Evolutionary conservation across 306 rosid genomes (phyloP).

Genomic region (Lupinus albus): DNA sequence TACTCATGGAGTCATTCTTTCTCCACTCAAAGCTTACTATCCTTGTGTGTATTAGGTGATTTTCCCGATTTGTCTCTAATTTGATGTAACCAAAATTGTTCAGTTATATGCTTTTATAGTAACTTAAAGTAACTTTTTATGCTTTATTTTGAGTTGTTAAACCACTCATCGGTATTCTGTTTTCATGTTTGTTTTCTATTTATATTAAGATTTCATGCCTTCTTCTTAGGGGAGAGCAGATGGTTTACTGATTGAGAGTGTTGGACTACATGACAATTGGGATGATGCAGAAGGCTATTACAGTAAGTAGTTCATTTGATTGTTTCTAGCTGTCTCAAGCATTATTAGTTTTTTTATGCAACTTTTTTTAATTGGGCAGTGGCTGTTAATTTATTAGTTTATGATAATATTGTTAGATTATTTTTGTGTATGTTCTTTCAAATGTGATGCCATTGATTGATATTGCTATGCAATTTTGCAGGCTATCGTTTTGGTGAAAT

Average conservation of each 20-base stretch:
- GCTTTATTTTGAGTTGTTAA: neutral
- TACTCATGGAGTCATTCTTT: neutral
- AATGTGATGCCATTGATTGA: conserved; percentile 12
- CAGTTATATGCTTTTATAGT: conserved; percentile 3
- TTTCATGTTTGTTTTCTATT: neutral
- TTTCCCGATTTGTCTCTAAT: conserved; percentile 12
- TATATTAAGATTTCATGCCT: conserved; percentile 19
- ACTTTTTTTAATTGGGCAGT: conserved; percentile 10
- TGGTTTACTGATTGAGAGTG: conserved; percentile 73
- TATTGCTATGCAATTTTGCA: conserved; percentile 39
- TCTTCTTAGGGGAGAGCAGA: conserved; percentile 76
- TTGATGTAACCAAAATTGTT: neutral
- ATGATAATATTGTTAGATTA: neutral
- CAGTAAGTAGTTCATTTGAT: conserved; percentile 58
- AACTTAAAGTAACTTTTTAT: too few relatives aligned
- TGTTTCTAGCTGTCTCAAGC: conserved; percentile 16
- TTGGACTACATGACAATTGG: conserved; percentile 93
- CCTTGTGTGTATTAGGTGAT: conserved; percentile 1
- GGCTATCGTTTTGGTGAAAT: conserved; percentile 92
- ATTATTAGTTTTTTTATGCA: neutral
- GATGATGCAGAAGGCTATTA: conserved; percentile 99
- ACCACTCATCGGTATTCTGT: neutral
- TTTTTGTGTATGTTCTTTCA: conserved; percentile 1
- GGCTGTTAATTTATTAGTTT: neutral
- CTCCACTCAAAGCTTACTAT: conserved; percentile 3